A percentile compares a stretch with the other conserved stretches of the same genome.
Conservation (phyloP, 1,284 basidiomycete genomes). For the Fistulina hepatica region DNA sequence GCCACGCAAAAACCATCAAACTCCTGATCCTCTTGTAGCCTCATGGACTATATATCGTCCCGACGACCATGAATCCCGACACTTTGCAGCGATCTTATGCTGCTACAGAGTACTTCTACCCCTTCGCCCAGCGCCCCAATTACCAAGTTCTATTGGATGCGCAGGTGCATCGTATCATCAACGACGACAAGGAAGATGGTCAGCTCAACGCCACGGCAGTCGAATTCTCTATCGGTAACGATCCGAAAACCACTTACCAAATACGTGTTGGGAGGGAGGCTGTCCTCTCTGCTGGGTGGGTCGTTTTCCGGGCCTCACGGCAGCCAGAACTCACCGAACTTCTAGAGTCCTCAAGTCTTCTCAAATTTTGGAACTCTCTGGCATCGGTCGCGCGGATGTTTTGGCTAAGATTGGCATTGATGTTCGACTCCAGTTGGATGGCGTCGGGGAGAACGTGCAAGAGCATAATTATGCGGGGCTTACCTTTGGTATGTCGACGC, state of each 20-base stretch:
- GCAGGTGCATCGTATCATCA: slow-evolving; percentile 9
- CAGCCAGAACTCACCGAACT: neutral
- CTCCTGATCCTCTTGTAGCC: neutral
- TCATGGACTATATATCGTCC: slow-evolving; percentile 10
- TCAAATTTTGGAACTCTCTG: slow-evolving; percentile 32
- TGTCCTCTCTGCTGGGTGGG: slow-evolving; percentile 31
- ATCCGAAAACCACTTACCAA: slow-evolving; percentile 6
- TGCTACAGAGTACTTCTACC: slow-evolving; percentile 12
- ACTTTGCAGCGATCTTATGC: slow-evolving; percentile 13
- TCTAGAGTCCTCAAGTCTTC: slow-evolving; percentile 10
- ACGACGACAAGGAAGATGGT: slow-evolving; percentile 1
- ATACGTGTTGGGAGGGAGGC: slow-evolving; percentile 26
- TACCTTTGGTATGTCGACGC: slow-evolving; percentile 1
- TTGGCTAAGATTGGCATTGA: slow-evolving; percentile 30
- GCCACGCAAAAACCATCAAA: neutral
- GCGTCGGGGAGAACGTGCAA: slow-evolving; percentile 41
- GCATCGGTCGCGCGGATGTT: slow-evolving; percentile 33
- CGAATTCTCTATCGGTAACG: slow-evolving; percentile 17
- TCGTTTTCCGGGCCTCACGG: neutral
- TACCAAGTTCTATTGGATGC: slow-evolving; percentile 9
- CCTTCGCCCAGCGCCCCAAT: slow-evolving; percentile 12
- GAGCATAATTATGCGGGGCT: slow-evolving; percentile 29
- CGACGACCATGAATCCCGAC: slow-evolving; percentile 8
- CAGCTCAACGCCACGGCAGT: slow-evolving; percentile 17
- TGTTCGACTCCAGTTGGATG: slow-evolving; percentile 31